These are phyloP conservation scores for Cetraspora pellucida DNA, from an alignment of 192 early-diverging fungal species.

Conservation along the genomic window DNA sequence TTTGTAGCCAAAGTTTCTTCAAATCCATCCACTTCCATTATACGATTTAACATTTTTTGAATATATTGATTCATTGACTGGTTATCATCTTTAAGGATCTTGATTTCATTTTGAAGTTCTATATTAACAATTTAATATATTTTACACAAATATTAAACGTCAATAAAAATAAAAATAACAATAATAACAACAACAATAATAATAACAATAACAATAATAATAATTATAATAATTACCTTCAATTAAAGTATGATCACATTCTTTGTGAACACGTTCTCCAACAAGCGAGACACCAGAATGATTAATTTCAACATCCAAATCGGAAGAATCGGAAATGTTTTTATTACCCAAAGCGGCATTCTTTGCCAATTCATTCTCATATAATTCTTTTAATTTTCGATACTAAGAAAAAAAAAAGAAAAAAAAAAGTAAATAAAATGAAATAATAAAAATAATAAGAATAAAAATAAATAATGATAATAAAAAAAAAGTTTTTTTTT, in stretches of 20 bases:
- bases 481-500: not conserved
- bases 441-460: not conserved
- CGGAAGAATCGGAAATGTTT: not conserved
- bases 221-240: not conserved
- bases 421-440: too few relatives aligned
- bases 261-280: not conserved
- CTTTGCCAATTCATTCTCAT: not conserved
- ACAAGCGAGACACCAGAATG: not conserved
- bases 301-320: not conserved
- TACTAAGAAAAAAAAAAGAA: not conserved
- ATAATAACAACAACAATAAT: not conserved
- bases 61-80: not conserved
- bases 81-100: not conserved
- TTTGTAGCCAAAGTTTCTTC: not conserved
- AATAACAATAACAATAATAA: not conserved
- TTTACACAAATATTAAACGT: not conserved
- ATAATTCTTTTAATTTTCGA: not conserved
- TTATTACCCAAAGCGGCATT: not conserved
- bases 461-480: not conserved
- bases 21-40: not conserved
- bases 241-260: constrained; percentile 2
- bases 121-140: not conserved
- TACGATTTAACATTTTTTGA: constrained; percentile 4
- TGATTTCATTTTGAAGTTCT: not conserved
- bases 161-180: not conserved